phyloP scores from a whole-genome alignment of 2,329 filamentous ascomycete genomes.

The Alternaria tenuissima region DNA sequence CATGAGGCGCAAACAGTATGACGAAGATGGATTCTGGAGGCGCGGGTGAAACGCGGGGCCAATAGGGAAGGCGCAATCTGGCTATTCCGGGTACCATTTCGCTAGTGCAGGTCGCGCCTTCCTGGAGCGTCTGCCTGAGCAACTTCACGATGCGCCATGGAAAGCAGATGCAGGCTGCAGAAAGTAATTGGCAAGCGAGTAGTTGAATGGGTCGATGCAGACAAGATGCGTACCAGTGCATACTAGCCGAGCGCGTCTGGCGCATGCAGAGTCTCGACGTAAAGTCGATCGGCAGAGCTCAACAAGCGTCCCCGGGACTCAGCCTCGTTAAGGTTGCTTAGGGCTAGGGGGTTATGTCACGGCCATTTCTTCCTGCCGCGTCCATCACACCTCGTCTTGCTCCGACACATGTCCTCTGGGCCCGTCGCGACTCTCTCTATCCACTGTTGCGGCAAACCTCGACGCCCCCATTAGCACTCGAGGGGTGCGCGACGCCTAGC shows the following conservation, averaged over 20 bases:
- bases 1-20: neutral
- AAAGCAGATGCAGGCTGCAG: neutral
- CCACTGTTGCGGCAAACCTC: conserved; percentile 10
- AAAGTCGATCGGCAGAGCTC: conserved; percentile 16
- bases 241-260: conserved; percentile 3
- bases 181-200: neutral
- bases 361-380: conserved; percentile 17
- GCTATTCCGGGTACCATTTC: conserved; percentile 13
- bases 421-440: conserved; percentile 8
- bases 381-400: conserved; percentile 6
- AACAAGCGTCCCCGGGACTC: conserved; percentile 17
- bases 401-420: conserved; percentile 12
- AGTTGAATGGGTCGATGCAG: neutral
- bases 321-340: conserved; percentile 13
- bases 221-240: neutral
- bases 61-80: conserved; percentile 15
- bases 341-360: conserved; percentile 9
- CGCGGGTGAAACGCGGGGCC: conserved; percentile 22
- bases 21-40: conserved; percentile 5
- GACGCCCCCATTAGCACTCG: conserved; percentile 11
- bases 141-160: conserved; percentile 2
- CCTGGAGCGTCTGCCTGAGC: neutral
- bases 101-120: conserved; percentile 8
- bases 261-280: conserved; percentile 19
- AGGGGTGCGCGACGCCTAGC: conserved; percentile 16